Percentiles rank a stretch among this genome's conserved stretches.
These are phyloP conservation scores for Macrophomina pseudophaseolina DNA, from an alignment of 2,329 filamentous ascomycete species.

Conservation along the genomic window DNA sequence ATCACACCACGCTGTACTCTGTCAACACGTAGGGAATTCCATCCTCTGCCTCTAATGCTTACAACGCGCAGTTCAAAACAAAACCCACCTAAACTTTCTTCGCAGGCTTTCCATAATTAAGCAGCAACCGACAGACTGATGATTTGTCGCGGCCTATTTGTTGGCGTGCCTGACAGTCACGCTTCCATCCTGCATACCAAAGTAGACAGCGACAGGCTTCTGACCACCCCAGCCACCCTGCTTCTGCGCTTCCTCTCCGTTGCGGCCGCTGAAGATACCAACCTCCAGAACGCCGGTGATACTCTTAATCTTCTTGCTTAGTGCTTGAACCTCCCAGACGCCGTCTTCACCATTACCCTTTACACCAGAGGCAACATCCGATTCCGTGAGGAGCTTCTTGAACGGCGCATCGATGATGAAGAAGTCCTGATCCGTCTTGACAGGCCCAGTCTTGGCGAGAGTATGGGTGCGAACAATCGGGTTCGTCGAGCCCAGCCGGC, in stretches of 20 bases:
- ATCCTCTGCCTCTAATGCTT: not conserved
- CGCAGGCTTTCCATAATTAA: not conserved
- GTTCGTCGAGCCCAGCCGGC: conserved; percentile 71
- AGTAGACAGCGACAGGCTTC: conserved; percentile 93
- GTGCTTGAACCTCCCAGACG: conserved; percentile 77
- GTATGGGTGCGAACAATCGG: conserved; percentile 75
- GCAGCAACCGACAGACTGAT: too few species aligned
- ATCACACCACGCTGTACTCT: not conserved
- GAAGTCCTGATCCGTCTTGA: conserved; percentile 85
- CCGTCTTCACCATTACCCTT: conserved; percentile 65
- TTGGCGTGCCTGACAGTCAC: conserved; percentile 41
- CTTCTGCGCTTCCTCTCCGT: conserved; percentile 70
- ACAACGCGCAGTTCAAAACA: not conserved
- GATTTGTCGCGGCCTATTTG: not conserved
- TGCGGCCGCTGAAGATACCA: conserved; percentile 84
- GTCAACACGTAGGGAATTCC: conserved; percentile 7
- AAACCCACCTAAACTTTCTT: not conserved
- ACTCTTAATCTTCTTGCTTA: conserved; percentile 76
- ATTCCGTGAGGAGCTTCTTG: conserved; percentile 67
- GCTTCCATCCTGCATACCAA: conserved; percentile 75
- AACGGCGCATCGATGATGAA: conserved; percentile 95
- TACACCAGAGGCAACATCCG: conserved; percentile 54
- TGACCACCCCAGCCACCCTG: conserved; percentile 66
- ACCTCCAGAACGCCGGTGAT: conserved; percentile 91
- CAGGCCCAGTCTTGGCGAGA: conserved; percentile 78